Percentiles rank a stretch among this genome's conserved stretches.
Evolutionary conservation across 768 basidiomycete species (phyloP).

Genomic region (Leccinum variicolor): DNA sequence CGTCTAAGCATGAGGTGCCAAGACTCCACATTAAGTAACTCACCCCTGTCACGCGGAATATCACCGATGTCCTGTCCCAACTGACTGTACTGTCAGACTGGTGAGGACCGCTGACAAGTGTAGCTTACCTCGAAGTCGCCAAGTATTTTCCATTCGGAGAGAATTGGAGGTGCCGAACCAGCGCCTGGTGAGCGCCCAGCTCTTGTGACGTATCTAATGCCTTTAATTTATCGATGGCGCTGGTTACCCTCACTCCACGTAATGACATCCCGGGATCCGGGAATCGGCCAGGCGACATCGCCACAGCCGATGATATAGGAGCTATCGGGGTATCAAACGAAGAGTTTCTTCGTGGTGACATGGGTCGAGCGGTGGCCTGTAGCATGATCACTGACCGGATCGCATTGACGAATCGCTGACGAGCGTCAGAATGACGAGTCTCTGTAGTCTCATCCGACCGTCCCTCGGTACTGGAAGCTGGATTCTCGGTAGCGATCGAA

Average conservation of each 20-base stretch:
- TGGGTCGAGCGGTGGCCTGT: slow-evolving; percentile 31
- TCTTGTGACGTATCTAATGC: slow-evolving; percentile 39
- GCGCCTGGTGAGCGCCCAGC: slow-evolving; percentile 43
- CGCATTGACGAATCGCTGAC: slow-evolving; percentile 38
- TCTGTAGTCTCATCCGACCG: slow-evolving; percentile 25
- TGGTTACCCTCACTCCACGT: slow-evolving; percentile 38
- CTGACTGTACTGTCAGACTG: slow-evolving; percentile 23
- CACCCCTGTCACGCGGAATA: slow-evolving; percentile 48
- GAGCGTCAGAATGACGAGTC: slow-evolving; percentile 27
- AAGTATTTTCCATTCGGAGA: slow-evolving; percentile 52
- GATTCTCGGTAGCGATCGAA: slow-evolving; percentile 27
- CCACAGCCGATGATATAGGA: slow-evolving; percentile 16
- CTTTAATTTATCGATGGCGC: slow-evolving; percentile 41
- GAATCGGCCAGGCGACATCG: slow-evolving; percentile 31
- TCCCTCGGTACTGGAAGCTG: slow-evolving; percentile 25
- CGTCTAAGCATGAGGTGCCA: slow-evolving; percentile 9
- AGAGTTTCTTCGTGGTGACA: slow-evolving; percentile 30
- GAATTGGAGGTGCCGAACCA: slow-evolving; percentile 53
- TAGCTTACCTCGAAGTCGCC: slow-evolving; percentile 48
- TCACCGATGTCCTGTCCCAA: slow-evolving; percentile 50
- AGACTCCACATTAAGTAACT: slow-evolving; percentile 18
- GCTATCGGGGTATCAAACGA: slow-evolving; percentile 27
- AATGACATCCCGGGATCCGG: slow-evolving; percentile 34
- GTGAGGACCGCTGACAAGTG: background rate
- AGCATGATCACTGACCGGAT: slow-evolving; percentile 48